Evolutionary conservation across 2,329 filamentous ascomycete species (phyloP).

Genomic region (Colletotrichum acutatum): DNA sequence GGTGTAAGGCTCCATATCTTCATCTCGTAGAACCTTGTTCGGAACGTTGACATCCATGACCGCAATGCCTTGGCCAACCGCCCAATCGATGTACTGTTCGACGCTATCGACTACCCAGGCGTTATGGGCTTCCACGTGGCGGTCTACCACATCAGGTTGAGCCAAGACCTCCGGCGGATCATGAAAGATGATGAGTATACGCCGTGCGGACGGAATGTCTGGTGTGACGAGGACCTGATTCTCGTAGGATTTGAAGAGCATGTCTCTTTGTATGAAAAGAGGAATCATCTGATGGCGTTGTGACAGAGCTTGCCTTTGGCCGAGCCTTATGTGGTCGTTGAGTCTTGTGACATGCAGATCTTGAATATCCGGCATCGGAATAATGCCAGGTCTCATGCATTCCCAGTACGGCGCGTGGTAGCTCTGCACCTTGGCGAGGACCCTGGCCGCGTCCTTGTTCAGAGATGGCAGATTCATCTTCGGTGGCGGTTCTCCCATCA

Average conservation of each 20-base stretch:
- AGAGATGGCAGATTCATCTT: slow-evolving; percentile 67
- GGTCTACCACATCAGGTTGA: slow-evolving; percentile 75
- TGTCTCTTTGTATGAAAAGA: slow-evolving; percentile 80
- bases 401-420: slow-evolving; percentile 82
- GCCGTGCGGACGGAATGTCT: slow-evolving; percentile 72
- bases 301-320: slow-evolving; percentile 78
- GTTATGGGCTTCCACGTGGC: slow-evolving; percentile 83
- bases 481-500: slow-evolving; percentile 94
- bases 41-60: slow-evolving; percentile 95
- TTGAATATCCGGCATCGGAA: slow-evolving; percentile 64
- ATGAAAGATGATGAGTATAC: slow-evolving; percentile 87
- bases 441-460: slow-evolving; percentile 66
- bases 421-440: slow-evolving; percentile 68
- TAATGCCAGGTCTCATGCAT: slow-evolving; percentile 79
- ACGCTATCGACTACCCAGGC: slow-evolving; percentile 88
- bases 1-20: slow-evolving; percentile 62
- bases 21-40: slow-evolving; percentile 74
- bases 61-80: slow-evolving; percentile 78
- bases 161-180: slow-evolving; percentile 83
- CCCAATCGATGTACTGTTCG: slow-evolving; percentile 87
- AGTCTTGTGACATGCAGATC: slow-evolving; percentile 70
- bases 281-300: slow-evolving; percentile 82
- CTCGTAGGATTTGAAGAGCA: slow-evolving; percentile 80
- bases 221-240: slow-evolving; percentile 88
- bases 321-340: slow-evolving; percentile 82